These are phyloP conservation scores for Naganishia randhawae DNA, from an alignment of 768 basidiomycete genomes.

Conservation along the genomic window DNA sequence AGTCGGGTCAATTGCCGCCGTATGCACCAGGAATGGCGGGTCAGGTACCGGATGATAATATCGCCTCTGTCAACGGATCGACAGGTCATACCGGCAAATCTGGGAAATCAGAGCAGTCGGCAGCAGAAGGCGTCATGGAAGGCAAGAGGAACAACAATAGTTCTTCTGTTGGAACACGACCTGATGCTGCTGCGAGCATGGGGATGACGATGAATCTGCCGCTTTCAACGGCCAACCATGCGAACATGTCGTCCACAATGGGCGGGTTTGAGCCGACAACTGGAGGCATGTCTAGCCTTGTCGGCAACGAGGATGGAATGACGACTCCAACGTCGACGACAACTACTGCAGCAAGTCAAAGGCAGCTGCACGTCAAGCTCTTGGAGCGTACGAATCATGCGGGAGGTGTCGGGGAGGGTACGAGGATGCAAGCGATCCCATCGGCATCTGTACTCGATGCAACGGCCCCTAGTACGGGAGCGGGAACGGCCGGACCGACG, in stretches of 20 bases:
- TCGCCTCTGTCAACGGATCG: too few species aligned
- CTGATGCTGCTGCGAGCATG: neutral
- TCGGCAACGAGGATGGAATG: neutral
- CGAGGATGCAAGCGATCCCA: neutral
- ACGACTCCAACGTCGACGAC: neutral
- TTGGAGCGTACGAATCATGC: neutral
- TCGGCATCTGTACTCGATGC: neutral
- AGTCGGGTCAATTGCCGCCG: neutral
- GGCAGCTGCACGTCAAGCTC: neutral
- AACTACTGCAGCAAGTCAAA: neutral
- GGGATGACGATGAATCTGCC: slow-evolving; percentile 13
- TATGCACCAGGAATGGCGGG: slow-evolving; percentile 5
- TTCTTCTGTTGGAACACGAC: neutral
- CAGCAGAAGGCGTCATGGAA: neutral
- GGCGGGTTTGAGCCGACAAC: neutral
- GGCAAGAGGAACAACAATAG: neutral
- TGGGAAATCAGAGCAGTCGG: neutral
- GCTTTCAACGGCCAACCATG: neutral
- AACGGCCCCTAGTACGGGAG: neutral
- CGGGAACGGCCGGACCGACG: neutral
- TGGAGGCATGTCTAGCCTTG: neutral
- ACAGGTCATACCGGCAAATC: neutral
- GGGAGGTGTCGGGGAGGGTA: neutral
- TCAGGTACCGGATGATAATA: neutral
- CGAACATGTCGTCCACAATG: neutral